These are phyloP conservation scores for Leccinum variicolor DNA, from an alignment of 768 basidiomycete genomes.

Conservation along the genomic window DNA sequence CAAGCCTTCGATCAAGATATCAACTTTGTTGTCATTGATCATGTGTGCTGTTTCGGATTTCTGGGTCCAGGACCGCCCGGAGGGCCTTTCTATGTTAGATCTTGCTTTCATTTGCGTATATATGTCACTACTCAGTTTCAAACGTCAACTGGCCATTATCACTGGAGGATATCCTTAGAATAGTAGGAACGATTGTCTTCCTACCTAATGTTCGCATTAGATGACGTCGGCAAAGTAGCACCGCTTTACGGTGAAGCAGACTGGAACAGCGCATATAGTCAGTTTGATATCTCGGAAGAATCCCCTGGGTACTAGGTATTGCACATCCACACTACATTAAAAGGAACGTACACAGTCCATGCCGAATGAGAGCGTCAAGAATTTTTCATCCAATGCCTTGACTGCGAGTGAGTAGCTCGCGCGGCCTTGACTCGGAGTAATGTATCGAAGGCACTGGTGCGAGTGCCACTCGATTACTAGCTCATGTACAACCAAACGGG, in stretches of 20 bases:
- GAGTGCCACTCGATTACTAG: background rate
- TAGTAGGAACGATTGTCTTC: background rate
- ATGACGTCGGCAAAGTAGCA: background rate
- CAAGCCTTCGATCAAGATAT: too few species aligned
- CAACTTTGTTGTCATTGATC: too few species aligned
- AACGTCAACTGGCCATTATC: background rate
- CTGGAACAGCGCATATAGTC: too few species aligned
- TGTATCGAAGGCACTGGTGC: background rate
- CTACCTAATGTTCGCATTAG: background rate
- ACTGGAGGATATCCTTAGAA: background rate
- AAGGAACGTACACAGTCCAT: conserved; percentile 5
- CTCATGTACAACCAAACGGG: background rate
- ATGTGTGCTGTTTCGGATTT: too few species aligned
- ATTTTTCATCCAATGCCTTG: background rate
- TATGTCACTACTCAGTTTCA: background rate
- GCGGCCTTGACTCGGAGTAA: background rate
- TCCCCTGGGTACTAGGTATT: background rate
- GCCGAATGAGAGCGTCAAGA: background rate
- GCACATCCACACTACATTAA: conserved; percentile 4
- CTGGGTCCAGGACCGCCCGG: too few species aligned
- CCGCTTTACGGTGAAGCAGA: background rate
- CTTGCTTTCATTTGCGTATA: conserved; percentile 4
- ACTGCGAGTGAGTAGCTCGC: conserved; percentile 1
- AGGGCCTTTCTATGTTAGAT: too few species aligned
- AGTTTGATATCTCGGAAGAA: background rate